Evolutionary conservation across 1,139 yeast genomes (phyloP).

Genomic region (Pichia sp.): DNA sequence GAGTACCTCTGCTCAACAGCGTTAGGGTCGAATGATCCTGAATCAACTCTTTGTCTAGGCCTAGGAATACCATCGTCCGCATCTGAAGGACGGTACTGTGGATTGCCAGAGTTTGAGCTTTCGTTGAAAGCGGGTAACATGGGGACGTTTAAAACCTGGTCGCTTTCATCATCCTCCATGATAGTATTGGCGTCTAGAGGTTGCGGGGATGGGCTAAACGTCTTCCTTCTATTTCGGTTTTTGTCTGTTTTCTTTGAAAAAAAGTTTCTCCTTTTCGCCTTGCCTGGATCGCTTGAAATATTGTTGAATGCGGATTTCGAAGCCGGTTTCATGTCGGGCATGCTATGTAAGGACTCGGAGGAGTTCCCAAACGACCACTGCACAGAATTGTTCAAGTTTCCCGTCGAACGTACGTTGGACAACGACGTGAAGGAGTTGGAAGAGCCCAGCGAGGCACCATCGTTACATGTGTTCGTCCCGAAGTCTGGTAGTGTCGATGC

Average conservation of each 20-base stretch:
- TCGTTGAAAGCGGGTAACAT: conserved; percentile 18
- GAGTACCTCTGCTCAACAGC: background rate
- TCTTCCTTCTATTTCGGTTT: conserved; percentile 5
- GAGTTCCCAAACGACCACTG: conserved; percentile 5
- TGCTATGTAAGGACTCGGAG: conserved; percentile 13
- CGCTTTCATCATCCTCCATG: conserved; percentile 26
- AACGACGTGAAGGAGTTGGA: conserved; percentile 8
- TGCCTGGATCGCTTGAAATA: background rate
- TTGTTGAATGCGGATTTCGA: background rate
- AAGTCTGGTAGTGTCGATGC: background rate
- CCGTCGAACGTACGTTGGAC: background rate
- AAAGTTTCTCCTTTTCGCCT: conserved; percentile 4
- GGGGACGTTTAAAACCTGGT: conserved; percentile 18
- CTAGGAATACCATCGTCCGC: background rate
- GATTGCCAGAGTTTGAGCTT: background rate
- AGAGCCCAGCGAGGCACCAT: background rate
- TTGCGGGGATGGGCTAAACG: conserved; percentile 3
- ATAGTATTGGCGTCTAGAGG: conserved; percentile 19
- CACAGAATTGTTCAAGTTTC: background rate
- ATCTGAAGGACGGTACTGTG: background rate
- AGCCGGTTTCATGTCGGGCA: conserved; percentile 5
- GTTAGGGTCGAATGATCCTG: background rate
- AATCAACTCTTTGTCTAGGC: background rate
- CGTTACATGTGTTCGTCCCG: background rate
- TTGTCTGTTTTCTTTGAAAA: conserved; percentile 5